A percentile compares a stretch with the other conserved stretches of the same genome.
Evolutionary conservation across 306 rosid species (phyloP).

Genomic region (Astragalus membranaceus): DNA sequence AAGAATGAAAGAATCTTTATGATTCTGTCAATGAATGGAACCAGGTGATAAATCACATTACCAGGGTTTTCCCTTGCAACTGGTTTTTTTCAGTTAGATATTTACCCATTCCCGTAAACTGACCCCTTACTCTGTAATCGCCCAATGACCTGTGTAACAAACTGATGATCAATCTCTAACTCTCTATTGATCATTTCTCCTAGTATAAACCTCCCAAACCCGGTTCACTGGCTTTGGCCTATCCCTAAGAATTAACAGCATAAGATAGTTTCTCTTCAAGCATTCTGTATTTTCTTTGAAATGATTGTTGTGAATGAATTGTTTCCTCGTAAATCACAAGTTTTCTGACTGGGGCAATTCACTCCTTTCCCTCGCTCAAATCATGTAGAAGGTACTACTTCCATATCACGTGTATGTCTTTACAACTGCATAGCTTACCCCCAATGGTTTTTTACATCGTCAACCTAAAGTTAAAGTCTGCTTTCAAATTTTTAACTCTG

Average conservation of each 20-base stretch:
- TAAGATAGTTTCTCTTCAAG: slow-evolving; percentile 11
- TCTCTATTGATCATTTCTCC: background rate
- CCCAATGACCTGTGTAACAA: background rate
- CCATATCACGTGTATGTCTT: background rate
- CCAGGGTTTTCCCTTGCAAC: background rate
- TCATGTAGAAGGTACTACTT: slow-evolving; percentile 8
- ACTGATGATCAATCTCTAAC: background rate
- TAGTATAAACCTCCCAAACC: background rate
- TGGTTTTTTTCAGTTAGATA: background rate
- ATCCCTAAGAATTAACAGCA: background rate
- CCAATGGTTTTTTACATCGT: background rate
- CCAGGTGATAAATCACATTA: background rate
- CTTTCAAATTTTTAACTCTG: background rate
- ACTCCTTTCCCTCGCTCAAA: slow-evolving; percentile 1
- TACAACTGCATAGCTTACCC: background rate
- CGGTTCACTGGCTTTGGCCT: background rate
- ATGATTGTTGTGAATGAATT: background rate
- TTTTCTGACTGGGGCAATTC: background rate
- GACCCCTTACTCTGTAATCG: background rate
- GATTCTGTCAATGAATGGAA: background rate
- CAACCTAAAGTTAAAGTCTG: background rate
- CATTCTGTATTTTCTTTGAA: slow-evolving; percentile 8
- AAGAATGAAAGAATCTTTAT: background rate
- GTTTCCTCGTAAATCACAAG: slow-evolving; percentile 12
- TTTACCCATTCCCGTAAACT: background rate